Conservation (phyloP, 306 rosid species). For the Cucumis melo region DNA sequence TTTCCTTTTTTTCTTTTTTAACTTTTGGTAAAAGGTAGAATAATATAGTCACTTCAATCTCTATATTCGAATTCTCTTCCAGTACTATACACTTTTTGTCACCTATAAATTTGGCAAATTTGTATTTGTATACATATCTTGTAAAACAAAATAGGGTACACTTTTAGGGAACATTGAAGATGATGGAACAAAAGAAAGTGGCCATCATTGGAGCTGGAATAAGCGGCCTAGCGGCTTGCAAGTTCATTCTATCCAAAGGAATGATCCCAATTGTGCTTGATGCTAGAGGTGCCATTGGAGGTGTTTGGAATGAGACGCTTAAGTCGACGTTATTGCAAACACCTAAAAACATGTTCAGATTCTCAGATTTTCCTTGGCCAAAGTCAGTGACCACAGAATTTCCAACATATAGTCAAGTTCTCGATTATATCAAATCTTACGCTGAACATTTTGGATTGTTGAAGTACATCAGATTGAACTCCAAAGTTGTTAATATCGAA, state of each 20-base stretch:
- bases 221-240: constrained; percentile 19
- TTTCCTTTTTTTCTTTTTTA: too few species aligned
- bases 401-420: constrained; percentile 6
- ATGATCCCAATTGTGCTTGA: constrained; percentile 10
- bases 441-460: constrained; percentile 11
- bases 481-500: constrained; percentile 6
- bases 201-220: constrained; percentile 18
- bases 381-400: constrained; percentile 2
- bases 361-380: constrained; percentile 22
- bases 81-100: too few species aligned
- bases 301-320: constrained; percentile 20
- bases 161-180: background rate
- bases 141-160: too few species aligned
- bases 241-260: constrained; percentile 11
- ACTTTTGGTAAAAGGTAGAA: too few species aligned
- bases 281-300: constrained; percentile 8
- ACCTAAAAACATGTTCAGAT: constrained; percentile 7
- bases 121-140: too few species aligned
- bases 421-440: constrained; percentile 13
- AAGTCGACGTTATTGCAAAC: constrained; percentile 18
- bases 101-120: too few species aligned
- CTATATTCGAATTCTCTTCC: too few species aligned
- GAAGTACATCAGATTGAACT: constrained; percentile 8
- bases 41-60: too few species aligned
- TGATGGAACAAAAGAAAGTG: constrained; percentile 4